Evolutionary conservation across 2,329 filamentous ascomycete species (phyloP).

Genomic region (Pseudopyricularia javanii): DNA sequence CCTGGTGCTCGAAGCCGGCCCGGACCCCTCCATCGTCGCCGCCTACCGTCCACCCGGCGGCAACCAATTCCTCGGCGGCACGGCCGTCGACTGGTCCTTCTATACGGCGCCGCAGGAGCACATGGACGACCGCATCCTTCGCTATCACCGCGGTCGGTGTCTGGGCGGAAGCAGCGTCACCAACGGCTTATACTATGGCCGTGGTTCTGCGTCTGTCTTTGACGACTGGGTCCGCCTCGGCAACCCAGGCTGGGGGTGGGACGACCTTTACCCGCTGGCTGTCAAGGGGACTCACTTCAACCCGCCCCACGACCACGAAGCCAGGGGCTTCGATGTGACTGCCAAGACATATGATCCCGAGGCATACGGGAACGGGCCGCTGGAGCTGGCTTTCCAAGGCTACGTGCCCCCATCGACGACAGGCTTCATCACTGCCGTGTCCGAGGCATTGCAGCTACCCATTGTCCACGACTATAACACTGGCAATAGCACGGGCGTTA

Average conservation of each 20-base stretch:
- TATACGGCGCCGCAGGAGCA: constrained; percentile 11
- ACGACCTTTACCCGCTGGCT: constrained; percentile 12
- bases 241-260: constrained; percentile 19
- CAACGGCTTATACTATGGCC: constrained; percentile 19
- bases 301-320: constrained; percentile 7
- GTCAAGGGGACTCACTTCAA: constrained; percentile 14
- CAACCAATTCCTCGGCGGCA: constrained; percentile 12
- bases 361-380: constrained; percentile 13
- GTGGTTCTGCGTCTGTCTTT: constrained; percentile 16
- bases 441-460: constrained; percentile 6
- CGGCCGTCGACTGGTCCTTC: constrained; percentile 13
- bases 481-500: constrained; percentile 14
- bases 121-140: constrained; percentile 16
- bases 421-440: constrained; percentile 8
- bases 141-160: constrained; percentile 16
- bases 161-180: constrained; percentile 18
- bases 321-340: constrained; percentile 11
- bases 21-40: constrained; percentile 10
- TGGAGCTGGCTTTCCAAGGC: constrained; percentile 12
- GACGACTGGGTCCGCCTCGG: constrained; percentile 18
- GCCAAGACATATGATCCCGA: constrained; percentile 14
- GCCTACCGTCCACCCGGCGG: constrained; percentile 12
- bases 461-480: constrained; percentile 14
- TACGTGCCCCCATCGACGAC: constrained; percentile 6
- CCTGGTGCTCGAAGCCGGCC: constrained; percentile 13